Evolutionary conservation across 805 yeast species (phyloP).

Genomic region (Candida khao-thaluensis): DNA sequence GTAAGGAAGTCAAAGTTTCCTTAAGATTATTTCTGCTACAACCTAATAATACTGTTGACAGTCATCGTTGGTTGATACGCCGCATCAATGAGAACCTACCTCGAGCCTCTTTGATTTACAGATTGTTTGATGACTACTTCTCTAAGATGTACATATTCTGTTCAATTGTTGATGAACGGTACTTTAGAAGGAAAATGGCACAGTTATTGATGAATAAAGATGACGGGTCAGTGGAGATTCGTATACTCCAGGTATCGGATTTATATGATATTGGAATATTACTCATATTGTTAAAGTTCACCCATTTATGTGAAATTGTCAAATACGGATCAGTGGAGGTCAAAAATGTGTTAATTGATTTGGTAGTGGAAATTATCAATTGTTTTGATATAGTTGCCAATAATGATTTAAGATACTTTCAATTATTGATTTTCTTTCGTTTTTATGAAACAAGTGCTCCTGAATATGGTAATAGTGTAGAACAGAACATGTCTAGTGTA

Average conservation of each 20-base stretch:
- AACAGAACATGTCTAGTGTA: slow-evolving; percentile 57
- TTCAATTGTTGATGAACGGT: slow-evolving; percentile 43
- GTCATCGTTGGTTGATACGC: background rate
- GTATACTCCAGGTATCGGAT: background rate
- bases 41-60: background rate
- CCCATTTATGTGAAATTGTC: slow-evolving; percentile 19
- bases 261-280: slow-evolving; percentile 27
- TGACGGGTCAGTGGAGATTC: background rate
- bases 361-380: slow-evolving; percentile 34
- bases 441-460: slow-evolving; percentile 49
- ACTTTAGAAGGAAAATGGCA: slow-evolving; percentile 21
- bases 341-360: slow-evolving; percentile 19
- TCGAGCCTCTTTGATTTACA: background rate
- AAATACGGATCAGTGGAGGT: slow-evolving; percentile 10
- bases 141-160: slow-evolving; percentile 42
- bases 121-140: slow-evolving; percentile 27
- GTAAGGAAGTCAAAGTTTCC: background rate
- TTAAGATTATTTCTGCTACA: background rate
- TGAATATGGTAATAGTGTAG: slow-evolving; percentile 55
- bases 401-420: slow-evolving; percentile 51
- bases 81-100: slow-evolving; percentile 10
- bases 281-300: slow-evolving; percentile 30
- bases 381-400: slow-evolving; percentile 33
- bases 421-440: slow-evolving; percentile 51
- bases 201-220: background rate